Base-by-base conservation (phyloP, 2,329 filamentous ascomycete genomes). In the Bretziella fagacearum region DNA sequence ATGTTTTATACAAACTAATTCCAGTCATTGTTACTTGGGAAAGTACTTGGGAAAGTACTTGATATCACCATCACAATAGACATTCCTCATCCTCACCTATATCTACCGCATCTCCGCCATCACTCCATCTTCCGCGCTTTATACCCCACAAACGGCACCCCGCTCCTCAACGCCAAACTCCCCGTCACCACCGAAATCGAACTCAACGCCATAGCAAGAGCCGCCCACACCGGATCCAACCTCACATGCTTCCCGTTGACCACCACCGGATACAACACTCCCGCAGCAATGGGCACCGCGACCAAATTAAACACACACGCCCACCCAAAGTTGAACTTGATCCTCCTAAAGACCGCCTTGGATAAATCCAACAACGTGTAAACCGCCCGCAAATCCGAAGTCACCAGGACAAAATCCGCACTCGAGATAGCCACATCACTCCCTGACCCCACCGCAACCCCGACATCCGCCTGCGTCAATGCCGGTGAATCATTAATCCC, bases 401-500 rank as follows among this genome's bases (percentile, higher is more conserved):
- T 78, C 25, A 93, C 73, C 6, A 93, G 73, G 47, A 93, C 83
- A 60, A 93, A 93, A 37, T 79, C 80, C 1, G 85, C 83, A 27
- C 78, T 81, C 44, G 77, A 80, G 54, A 93, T 79, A 39, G 86
- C 85, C 25, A 93, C 79, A 60, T 93, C 85, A 40, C 80, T 84
- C 49, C 85, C 86, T 1, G 77, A 82, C 3, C 83, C 84, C 56
- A 93, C 80, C 47, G 85, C 84, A 52, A 93, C 82, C 55, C 81
- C 84, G 1, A 93, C 78, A 57, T 93, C 85, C 13, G 85, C 83
- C 17, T 75, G 77, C 4, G 81, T 74, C 29, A 93, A 73, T 5
- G 85, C 85, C 0, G 85, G 84, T 0, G 83, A 79, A 64, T 93
- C 85, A 61, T 93, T 93, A 64, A 91, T 85, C 54, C 85, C 85